Conservation (phyloP, 139 green algal species). For the Cymbomonas tetramitiformis region DNA sequence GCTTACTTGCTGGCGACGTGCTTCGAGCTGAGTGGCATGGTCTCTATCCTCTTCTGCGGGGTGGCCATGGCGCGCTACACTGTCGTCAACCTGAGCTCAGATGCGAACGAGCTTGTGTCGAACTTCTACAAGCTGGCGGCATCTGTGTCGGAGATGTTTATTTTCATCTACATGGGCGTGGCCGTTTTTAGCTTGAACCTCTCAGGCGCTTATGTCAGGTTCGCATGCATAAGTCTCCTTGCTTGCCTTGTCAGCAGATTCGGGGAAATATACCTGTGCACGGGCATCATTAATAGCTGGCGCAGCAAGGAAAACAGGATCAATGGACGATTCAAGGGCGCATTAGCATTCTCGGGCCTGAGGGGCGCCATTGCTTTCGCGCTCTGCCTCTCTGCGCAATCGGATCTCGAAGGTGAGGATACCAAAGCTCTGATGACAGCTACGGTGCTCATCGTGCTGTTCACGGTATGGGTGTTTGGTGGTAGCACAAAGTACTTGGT, state of each 20-base stretch:
- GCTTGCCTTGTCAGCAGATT: background rate
- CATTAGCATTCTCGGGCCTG: constrained; percentile 20
- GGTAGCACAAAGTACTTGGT: too few species aligned
- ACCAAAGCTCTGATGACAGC: too few species aligned
- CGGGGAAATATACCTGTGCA: constrained; percentile 20
- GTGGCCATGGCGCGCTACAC: constrained; percentile 62
- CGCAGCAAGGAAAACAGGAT: background rate
- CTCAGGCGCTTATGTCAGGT: background rate
- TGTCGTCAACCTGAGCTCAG: constrained; percentile 39
- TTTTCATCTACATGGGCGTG: constrained; percentile 59
- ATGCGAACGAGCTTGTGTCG: constrained; percentile 29
- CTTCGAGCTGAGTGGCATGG: constrained; percentile 46
- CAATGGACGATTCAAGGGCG: background rate
- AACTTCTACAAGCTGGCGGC: constrained; percentile 42
- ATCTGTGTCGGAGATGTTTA: constrained; percentile 54
- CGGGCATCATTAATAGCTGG: constrained; percentile 12
- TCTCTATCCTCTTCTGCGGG: constrained; percentile 64
- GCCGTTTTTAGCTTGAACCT: background rate
- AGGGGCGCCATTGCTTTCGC: constrained; percentile 31
- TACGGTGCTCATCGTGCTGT: too few species aligned
- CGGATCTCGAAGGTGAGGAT: too few species aligned
- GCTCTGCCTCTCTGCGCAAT: too few species aligned
- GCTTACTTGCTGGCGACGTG: constrained; percentile 59
- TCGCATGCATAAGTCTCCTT: background rate
- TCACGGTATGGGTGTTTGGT: too few species aligned